A percentile compares a stretch with the other conserved stretches of the same genome.
Conservation (phyloP, 2,329 filamentous ascomycete species). For the Lecanicillium sp. region DNA sequence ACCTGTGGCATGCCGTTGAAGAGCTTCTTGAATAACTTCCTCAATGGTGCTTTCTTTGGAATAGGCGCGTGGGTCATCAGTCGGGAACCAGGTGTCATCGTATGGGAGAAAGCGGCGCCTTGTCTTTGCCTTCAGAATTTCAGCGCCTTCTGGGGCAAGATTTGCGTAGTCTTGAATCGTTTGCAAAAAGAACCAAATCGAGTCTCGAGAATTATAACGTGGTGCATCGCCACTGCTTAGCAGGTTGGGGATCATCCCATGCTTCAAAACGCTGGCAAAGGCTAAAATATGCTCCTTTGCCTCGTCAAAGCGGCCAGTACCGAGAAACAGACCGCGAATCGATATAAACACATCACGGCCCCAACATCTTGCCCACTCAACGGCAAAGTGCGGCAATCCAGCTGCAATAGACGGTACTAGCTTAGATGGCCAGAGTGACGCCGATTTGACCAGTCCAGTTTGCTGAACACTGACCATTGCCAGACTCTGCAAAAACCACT, state of each 20-base stretch:
- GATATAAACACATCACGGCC: conserved; percentile 96
- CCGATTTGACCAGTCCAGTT: conserved; percentile 81
- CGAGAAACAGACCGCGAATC: conserved; percentile 81
- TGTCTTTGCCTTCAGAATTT: conserved; percentile 67
- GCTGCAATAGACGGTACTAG: conserved; percentile 81
- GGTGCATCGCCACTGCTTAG: conserved; percentile 78
- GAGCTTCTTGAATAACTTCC: conserved; percentile 85
- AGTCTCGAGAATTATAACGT: conserved; percentile 92
- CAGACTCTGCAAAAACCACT: conserved; percentile 81
- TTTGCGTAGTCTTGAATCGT: conserved; percentile 88
- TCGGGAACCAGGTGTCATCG: conserved; percentile 88
- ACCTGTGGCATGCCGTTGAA: conserved; percentile 84
- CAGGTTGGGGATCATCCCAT: conserved; percentile 96
- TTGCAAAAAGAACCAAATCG: conserved; percentile 96
- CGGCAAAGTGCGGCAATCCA: conserved; percentile 87
- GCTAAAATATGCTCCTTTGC: conserved; percentile 90
- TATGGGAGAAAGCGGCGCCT: conserved; percentile 86
- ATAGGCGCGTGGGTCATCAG: conserved; percentile 76
- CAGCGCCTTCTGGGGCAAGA: conserved; percentile 68
- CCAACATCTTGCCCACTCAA: conserved; percentile 94
- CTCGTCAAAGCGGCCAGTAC: conserved; percentile 79
- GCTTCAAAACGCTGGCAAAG: conserved; percentile 93
- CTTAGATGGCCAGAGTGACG: conserved; percentile 81
- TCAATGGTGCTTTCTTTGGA: conserved; percentile 74
- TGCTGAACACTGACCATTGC: conserved; percentile 89